Conservation (phyloP, 2,329 filamentous ascomycete genomes). For the Claviceps sp. region DNA sequence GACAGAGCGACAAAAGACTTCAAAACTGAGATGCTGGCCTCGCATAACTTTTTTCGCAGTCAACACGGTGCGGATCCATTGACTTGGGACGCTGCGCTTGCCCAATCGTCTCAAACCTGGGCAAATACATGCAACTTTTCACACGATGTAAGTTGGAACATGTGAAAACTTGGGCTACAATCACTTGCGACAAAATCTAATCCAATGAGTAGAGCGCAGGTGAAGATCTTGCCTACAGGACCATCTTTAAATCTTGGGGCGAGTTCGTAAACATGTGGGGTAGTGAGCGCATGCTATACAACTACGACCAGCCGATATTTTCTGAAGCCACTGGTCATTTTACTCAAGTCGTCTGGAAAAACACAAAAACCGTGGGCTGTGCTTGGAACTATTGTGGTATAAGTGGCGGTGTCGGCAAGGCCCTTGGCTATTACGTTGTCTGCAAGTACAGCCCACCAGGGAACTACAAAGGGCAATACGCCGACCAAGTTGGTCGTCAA, state of each 20-base stretch:
- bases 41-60: neutral
- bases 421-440: neutral
- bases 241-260: neutral
- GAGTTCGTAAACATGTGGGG: slow-evolving; percentile 2
- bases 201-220: neutral
- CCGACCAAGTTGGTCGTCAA: neutral
- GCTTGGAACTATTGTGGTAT: neutral
- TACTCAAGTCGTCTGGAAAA: slow-evolving; percentile 2
- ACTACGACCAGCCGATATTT: neutral
- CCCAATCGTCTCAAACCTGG: neutral
- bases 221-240: slow-evolving; percentile 2
- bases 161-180: too few relatives aligned
- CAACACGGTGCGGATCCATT: slow-evolving; percentile 1
- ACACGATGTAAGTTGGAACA: neutral
- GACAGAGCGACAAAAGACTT: neutral
- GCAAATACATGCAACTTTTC: slow-evolving; percentile 1
- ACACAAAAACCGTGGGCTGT: neutral
- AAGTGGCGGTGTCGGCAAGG: neutral
- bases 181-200: neutral
- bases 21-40: neutral
- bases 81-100: neutral
- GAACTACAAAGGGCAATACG: neutral
- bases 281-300: neutral
- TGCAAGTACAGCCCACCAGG: slow-evolving; percentile 1
- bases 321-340: neutral